Evolutionary conservation across 768 basidiomycete genomes (phyloP).

Genomic region (Tephrocybe rancida): DNA sequence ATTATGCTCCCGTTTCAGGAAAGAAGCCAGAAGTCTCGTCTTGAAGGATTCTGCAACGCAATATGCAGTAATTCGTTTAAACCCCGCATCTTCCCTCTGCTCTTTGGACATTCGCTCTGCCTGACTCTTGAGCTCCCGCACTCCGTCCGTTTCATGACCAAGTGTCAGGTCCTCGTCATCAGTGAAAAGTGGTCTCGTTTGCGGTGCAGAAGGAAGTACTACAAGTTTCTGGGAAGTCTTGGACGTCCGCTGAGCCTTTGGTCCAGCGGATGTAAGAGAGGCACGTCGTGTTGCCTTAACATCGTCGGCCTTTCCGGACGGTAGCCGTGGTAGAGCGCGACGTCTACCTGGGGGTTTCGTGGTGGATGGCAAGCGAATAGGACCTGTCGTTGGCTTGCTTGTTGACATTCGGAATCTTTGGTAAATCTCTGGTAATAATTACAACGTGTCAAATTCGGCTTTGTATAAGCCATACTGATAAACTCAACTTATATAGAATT

Average conservation of each 20-base stretch:
- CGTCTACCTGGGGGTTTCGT: conserved; percentile 30
- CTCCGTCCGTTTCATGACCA: conserved; percentile 68
- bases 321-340: conserved; percentile 30
- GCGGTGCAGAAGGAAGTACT: conserved; percentile 85
- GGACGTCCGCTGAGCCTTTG: conserved; percentile 76
- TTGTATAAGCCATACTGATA: too few species aligned
- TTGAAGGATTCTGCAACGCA: conserved; percentile 85
- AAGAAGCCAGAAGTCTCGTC: conserved; percentile 82
- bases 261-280: conserved; percentile 39
- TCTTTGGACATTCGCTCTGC: conserved; percentile 90
- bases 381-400: conserved; percentile 1
- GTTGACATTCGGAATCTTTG: conserved; percentile 10
- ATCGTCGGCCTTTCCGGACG: conserved; percentile 26
- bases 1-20: conserved; percentile 92
- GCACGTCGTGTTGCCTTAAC: conserved; percentile 31
- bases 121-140: conserved; percentile 79
- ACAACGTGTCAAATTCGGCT: too few species aligned
- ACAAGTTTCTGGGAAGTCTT: conserved; percentile 94
- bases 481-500: too few species aligned
- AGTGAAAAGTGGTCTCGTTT: conserved; percentile 68
- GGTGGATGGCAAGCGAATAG: conserved; percentile 25
- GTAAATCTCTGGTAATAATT: neutral
- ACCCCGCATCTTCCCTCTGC: conserved; percentile 80
- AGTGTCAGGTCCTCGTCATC: conserved; percentile 54
- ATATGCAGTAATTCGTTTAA: conserved; percentile 85